Evolutionary conservation across 2,329 filamentous ascomycete genomes (phyloP).

Genomic region (Hypomyces rosellus): DNA sequence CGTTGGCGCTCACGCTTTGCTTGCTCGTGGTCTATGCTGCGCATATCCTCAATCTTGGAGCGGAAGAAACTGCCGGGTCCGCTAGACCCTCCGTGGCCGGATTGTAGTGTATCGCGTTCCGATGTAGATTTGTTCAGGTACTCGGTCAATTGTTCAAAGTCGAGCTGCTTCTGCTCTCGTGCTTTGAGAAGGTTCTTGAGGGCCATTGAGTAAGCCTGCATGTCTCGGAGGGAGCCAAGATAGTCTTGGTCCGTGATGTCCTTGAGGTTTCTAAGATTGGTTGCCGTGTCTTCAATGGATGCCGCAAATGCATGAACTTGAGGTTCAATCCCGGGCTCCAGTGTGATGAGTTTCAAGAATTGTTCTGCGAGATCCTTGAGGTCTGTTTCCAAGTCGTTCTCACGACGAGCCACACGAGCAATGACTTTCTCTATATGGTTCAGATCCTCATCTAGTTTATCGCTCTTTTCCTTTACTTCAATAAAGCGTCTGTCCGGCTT

Average conservation of each 20-base stretch:
- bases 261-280: constrained; percentile 72
- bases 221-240: constrained; percentile 83
- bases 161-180: constrained; percentile 94
- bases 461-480: constrained; percentile 84
- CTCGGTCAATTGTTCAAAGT: constrained; percentile 92
- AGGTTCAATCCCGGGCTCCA: constrained; percentile 81
- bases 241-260: constrained; percentile 96
- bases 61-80: constrained; percentile 84
- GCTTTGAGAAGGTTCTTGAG: constrained; percentile 85
- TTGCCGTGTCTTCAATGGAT: constrained; percentile 75
- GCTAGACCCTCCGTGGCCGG: constrained; percentile 46
- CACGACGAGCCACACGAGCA: constrained; percentile 77
- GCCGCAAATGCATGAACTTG: constrained; percentile 81
- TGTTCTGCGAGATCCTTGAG: constrained; percentile 86
- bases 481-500: constrained; percentile 92
- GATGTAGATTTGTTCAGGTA: constrained; percentile 86
- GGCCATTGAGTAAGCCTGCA: constrained; percentile 88
- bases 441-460: constrained; percentile 92
- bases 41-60: constrained; percentile 91
- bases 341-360: constrained; percentile 84
- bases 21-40: constrained; percentile 94
- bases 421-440: constrained; percentile 94
- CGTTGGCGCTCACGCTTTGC: constrained; percentile 78
- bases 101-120: constrained; percentile 73
- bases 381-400: constrained; percentile 81